Conservation (phyloP, 257 asterid species). For the Solanum pinnatisectum region DNA sequence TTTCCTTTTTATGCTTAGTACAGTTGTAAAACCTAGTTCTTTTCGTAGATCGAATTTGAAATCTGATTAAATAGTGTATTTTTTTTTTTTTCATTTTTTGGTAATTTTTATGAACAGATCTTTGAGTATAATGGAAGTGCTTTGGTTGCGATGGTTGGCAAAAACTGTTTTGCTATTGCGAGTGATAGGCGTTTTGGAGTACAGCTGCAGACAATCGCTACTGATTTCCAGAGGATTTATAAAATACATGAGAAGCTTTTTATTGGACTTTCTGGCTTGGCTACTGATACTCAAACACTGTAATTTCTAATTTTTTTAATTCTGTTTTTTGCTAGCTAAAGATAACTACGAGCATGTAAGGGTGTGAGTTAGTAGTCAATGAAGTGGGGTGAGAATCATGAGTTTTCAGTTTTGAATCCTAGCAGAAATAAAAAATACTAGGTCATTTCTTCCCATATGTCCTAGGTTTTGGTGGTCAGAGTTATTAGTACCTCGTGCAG, state of each 20-base stretch:
- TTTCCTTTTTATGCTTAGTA: background rate
- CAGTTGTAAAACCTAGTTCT: background rate
- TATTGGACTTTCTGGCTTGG: slow-evolving; percentile 85
- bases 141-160: slow-evolving; percentile 91
- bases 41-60: background rate
- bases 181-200: slow-evolving; percentile 91
- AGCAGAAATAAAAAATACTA: background rate
- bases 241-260: slow-evolving; percentile 73
- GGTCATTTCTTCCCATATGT: background rate
- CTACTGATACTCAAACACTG: slow-evolving; percentile 87
- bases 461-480: background rate
- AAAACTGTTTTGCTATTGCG: slow-evolving; percentile 91
- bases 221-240: slow-evolving; percentile 76
- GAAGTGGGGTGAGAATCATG: background rate
- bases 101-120: slow-evolving; percentile 39
- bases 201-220: slow-evolving; percentile 84
- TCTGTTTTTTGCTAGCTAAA: background rate
- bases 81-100: background rate
- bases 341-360: background rate
- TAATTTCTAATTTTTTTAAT: slow-evolving; percentile 4
- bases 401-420: background rate
- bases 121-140: slow-evolving; percentile 98
- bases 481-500: background rate
- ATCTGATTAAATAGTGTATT: background rate
- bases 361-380: background rate